Evolutionary conservation across 768 basidiomycete species (phyloP), one percentile per base, ranked within the genome.

Genomic region (Leccinum subgranulosum): DNA sequence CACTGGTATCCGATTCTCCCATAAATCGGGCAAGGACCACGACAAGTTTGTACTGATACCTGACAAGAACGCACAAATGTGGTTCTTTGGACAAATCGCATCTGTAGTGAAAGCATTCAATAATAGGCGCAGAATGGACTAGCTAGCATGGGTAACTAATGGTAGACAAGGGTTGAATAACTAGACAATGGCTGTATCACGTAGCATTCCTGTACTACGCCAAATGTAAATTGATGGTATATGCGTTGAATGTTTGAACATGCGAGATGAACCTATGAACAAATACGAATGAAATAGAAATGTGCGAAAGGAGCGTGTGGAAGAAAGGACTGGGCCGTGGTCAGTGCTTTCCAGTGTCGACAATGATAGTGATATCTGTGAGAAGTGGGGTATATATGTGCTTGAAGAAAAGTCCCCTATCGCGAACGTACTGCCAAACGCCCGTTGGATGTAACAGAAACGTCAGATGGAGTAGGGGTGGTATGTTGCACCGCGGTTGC

Each of bases 1-100:
- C 66, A 92, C 85, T 15, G 95, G 95, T 1, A 92, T 99, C 66
- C 83, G 90, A 17, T 90, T 94, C 67, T 83, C 88, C 14, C 84
- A 94, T 72, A 95, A 90, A 66, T 75, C 79, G 3, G 90, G 90
- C 57, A 83, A 78, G 66, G 87, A 87, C 56, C 78, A 84, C 56
- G 88, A 92, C 74, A 87, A 81, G 65, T 92, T 90, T 70, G 81
- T 90, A 12, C 77, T 85, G 67, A 87, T 92, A 65, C 82, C 86
- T 4, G 89, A 92, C 73, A 88, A 88, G 72, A 73, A 76, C 27
- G 81, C 88, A 4, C 87, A 88, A 73, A 77, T 78, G 7, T 92
- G 90, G 90, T 91, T 92, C 75, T 92, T 91, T 72, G 79, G 78
- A 23, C 84, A 89, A 66, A 82, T 92, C 41, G 85, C 86, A 25